Evolutionary conservation across 176 grass and related monocot species (phyloP), one percentile per base, ranked within the genome.

Genomic region (Poa pratensis): DNA sequence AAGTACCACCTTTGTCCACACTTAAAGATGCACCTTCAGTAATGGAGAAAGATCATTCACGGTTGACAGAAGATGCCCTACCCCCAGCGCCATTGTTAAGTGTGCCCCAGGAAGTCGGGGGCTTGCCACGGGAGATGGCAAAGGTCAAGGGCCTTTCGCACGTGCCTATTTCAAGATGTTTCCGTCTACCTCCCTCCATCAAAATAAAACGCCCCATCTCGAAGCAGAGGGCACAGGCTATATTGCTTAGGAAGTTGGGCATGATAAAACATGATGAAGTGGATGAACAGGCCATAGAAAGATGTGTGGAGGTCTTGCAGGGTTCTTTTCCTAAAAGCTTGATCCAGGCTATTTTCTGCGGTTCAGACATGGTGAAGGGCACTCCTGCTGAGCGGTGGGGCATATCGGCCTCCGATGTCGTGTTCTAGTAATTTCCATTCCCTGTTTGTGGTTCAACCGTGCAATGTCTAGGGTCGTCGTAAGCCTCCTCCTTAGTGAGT

Each of bases 321-420:
- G 72, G 9, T 75, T 75, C 16, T 27, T 75, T 75, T 20, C 72
- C 72, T 53, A 19, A 52, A 75, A 52, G 72, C 72, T 75, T 75
- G 72, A 0, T 75, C 24, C 24, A 51, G 72, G 26, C 46, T 3
- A 19, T 75, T 75, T 30, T 75, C 16, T 75, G 26, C 26, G 72
- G 26, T 11, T 30, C 24, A 75, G 46, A 75, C 16, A 1, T 30
- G 26, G 72, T 75, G 72, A 75, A 75, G 45, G 45, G 45, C 45
- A 51, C 71, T 51, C 24, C 43, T 52, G 46, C 8, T 19, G 72
- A 75, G 23, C 48, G 20, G 48, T 75, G 72, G 72, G 72, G 72
- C 2, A 53, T 53, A 24, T 32, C 48, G 8, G 72, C 15, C 48
- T 28, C 16, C 0, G 26, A 75, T 7, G 46, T 75, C 26, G 46